Evolutionary conservation across 495 filamentous ascomycete genomes (phyloP), one percentile per base, ranked within the genome.

Genomic region (Xylaria longipes): DNA sequence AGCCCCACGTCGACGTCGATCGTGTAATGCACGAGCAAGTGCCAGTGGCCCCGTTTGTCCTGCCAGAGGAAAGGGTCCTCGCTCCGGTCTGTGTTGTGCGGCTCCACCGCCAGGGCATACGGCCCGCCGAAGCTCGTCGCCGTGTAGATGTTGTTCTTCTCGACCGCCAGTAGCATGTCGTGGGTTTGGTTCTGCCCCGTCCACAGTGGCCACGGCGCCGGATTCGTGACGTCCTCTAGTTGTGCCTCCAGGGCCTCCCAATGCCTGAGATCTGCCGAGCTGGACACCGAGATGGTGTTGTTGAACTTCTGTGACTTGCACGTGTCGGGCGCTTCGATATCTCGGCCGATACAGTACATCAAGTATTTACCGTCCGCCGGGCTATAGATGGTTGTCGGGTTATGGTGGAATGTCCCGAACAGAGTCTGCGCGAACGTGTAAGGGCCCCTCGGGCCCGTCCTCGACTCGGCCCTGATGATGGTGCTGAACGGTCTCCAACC

Each of bases 21-120:
- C 41, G 76, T 74, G 66, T 71, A 78, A 65, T 84, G 81, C 11
- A 76, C 72, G 1, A 85, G 72, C 29, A 82, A 74, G 70, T 84
- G 81, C 71, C 78, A 85, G 68, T 82, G 74, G 5, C 82, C 82
- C 17, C 81, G 75, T 66, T 79, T 81, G 46, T 84, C 82, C 2
- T 74, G 77, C 83, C 83, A 83, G 12, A 84, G 64, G 43, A 83
- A 84, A 17, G 78, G 80, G 68, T 84, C 81, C 68, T 85, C 80
- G 70, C 72, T 74, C 33, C 73, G 73, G 43, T 76, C 74, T 43
- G 72, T 74, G 56, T 73, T 76, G 69, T 70, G 71, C 41, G 74
- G 74, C 67, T 72, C 71, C 11, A 68, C 66, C 46, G 50, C 43
- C 17, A 72, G 57, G n/a, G 65, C 35, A 35, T 74, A 76, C 37